Percentiles rank a stretch among this genome's conserved stretches.
These are phyloP conservation scores for Trametes versicolor DNA, from an alignment of 1,284 basidiomycete species.

Conservation along the genomic window DNA sequence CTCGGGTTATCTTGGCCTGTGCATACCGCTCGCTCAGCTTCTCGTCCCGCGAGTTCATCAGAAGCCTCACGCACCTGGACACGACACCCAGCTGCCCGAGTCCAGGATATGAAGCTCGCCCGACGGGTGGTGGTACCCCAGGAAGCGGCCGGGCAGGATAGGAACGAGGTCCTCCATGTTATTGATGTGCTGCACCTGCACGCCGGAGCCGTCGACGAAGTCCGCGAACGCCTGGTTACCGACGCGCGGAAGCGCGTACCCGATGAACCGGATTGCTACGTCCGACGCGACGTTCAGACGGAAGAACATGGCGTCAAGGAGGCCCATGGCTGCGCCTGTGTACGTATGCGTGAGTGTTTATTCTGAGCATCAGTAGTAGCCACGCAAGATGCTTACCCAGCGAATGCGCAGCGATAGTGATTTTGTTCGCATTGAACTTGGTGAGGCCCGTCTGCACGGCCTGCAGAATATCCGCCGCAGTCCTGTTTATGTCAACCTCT, in stretches of 20 bases:
- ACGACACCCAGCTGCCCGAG: conserved; percentile 55
- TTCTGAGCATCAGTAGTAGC: too few relatives aligned
- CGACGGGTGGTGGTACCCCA: conserved; percentile 63
- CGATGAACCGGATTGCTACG: conserved; percentile 51
- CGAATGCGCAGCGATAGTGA: conserved; percentile 51
- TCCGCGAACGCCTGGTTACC: conserved; percentile 67
- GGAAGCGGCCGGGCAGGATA: conserved; percentile 53
- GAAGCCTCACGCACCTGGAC: conserved; percentile 55
- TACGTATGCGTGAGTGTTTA: background rate
- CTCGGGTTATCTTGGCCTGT: conserved; percentile 66
- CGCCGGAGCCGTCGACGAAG: conserved; percentile 59
- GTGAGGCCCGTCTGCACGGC: conserved; percentile 47
- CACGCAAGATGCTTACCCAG: conserved; percentile 36
- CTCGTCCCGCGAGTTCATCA: too few relatives aligned
- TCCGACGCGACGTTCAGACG: conserved; percentile 51
- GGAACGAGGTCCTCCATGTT: conserved; percentile 42
- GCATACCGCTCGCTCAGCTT: background rate
- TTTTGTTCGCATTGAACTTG: conserved; percentile 39
- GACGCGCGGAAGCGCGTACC: conserved; percentile 65
- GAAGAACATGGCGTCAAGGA: conserved; percentile 57
- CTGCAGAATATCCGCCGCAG: conserved; percentile 46
- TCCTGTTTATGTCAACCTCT: conserved; percentile 36
- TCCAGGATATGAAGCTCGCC: conserved; percentile 68
- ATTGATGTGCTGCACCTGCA: conserved; percentile 48
- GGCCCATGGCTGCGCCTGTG: conserved; percentile 54